Evolutionary conservation across 371 early-diverging fungal species (phyloP).

Genomic region (Modicella reniformis): DNA sequence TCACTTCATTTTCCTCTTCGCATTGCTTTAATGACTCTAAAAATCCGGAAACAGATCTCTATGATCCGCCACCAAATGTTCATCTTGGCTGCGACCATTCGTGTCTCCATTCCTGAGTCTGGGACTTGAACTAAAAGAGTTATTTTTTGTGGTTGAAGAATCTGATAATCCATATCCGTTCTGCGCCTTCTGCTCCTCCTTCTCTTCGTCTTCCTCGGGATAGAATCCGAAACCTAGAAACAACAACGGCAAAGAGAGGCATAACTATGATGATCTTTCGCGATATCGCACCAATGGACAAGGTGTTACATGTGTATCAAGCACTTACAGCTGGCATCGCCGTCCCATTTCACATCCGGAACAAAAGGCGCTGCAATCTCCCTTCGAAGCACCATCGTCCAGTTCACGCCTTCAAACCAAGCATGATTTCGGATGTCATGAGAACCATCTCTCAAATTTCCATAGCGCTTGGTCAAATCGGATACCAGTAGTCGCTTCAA

Average conservation of each 20-base stretch:
- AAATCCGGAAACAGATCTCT: conserved; percentile 35
- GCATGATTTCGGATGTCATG: conserved; percentile 75
- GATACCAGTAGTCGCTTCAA: conserved; percentile 80
- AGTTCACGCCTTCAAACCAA: conserved; percentile 80
- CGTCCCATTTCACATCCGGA: conserved; percentile 67
- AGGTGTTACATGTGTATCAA: not conserved
- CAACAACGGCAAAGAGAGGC: not conserved
- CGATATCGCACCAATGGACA: not conserved
- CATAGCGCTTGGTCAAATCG: conserved; percentile 81
- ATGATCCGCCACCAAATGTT: conserved; percentile 14
- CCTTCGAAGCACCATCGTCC: conserved; percentile 65
- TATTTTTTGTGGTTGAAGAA: conserved; percentile 5
- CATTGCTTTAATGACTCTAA: conserved; percentile 12
- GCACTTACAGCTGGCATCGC: conserved; percentile 66
- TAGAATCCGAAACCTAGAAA: conserved; percentile 49
- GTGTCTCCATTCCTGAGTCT: not conserved
- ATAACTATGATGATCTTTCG: not conserved
- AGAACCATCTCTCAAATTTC: conserved; percentile 70
- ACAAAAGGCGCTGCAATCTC: conserved; percentile 74
- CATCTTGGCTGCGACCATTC: conserved; percentile 10
- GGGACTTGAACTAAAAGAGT: conserved; percentile 6
- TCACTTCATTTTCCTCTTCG: not conserved
- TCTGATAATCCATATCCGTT: conserved; percentile 8
- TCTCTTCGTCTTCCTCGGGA: conserved; percentile 42
- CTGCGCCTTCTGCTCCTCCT: conserved; percentile 12